Evolutionary conservation across 306 rosid genomes (phyloP), one percentile per base, ranked within the genome.

Genomic region (Cucurbita ficifolia): DNA sequence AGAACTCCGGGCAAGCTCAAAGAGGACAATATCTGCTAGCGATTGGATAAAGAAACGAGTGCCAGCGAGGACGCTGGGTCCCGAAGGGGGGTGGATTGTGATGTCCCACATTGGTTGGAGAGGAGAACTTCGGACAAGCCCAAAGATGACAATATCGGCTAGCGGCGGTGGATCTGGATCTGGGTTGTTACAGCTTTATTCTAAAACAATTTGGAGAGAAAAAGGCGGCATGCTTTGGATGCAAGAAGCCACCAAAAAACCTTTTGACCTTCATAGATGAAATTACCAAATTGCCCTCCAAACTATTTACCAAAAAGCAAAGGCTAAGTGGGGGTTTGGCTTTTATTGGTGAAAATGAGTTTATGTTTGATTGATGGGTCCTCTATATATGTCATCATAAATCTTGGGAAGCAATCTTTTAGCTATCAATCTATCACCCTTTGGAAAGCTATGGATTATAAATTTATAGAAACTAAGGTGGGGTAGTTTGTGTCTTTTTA

Each of bases 201-300:
- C 85, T 76, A 84, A 85, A 84, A 83, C 56, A 73, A 61, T 60
- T 39, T 67, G 83, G 79, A 87, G 83, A 74, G 53, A 74, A 90
- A 92, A 90, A 96, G 88, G 90, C 84, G 79, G 79, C 81, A 88
- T 90, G 92, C 96, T 92, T 92, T 87, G 92, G 89, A 92, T 87
- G 91, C 91, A 87, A 90, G 96, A 92, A 92, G 91, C 91, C 86
- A 88, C 91, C 98, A 86, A 81, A 82, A 29, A 29, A 29, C 33
- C 33, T 29, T 2, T 64, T 42, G 71, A 64, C 71, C 71, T 64
- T 64, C 0, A 40, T 42, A 12, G 33, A 40, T 13, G 0, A 64
- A 64, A 10, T 64, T 64, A 64, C 71, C 35, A 64, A 18, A 18
- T 64, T 64, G 35, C 35, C 70, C 49, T 4, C 10, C 0, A 6